Evolutionary conservation across 257 asterid species (phyloP).

Genomic region (Dorcoceras hygrometricum): DNA sequence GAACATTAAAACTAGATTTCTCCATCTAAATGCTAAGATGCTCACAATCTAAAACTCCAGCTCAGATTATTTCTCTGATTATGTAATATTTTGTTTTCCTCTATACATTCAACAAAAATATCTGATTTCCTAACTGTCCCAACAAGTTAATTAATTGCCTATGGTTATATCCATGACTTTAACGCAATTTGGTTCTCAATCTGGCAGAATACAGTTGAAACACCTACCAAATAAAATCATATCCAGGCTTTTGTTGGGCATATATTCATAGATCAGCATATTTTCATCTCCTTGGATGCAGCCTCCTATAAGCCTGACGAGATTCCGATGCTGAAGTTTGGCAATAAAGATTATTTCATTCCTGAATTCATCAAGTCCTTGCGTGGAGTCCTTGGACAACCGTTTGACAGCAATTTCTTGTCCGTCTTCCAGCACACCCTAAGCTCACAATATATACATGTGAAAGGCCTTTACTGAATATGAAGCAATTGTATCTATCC

Average conservation of each 20-base stretch:
- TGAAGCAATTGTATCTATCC: not conserved
- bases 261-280: conserved; percentile 36
- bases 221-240: conserved; percentile 25
- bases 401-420: conserved; percentile 39
- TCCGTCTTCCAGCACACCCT: conserved; percentile 28
- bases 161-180: not conserved
- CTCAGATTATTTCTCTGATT: not conserved
- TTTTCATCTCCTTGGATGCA: conserved; percentile 33
- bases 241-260: conserved; percentile 45
- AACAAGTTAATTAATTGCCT: not conserved
- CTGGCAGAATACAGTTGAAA: not conserved
- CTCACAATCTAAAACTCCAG: not conserved
- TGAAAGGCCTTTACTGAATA: not conserved
- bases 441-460: not conserved
- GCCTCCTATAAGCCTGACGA: conserved; percentile 39
- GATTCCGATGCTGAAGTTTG: conserved; percentile 41
- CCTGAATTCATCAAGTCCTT: conserved; percentile 38
- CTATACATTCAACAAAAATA: not conserved
- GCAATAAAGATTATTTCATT: conserved; percentile 35
- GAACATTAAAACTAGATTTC: not conserved
- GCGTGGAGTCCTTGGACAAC: conserved; percentile 29
- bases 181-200: not conserved
- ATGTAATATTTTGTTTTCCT: not conserved
- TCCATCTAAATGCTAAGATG: not conserved
- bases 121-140: not conserved